Evolutionary conservation across 2,329 filamentous ascomycete genomes (phyloP), one percentile per base, ranked within the genome.

Genomic region (Aspergillus neoniger): DNA sequence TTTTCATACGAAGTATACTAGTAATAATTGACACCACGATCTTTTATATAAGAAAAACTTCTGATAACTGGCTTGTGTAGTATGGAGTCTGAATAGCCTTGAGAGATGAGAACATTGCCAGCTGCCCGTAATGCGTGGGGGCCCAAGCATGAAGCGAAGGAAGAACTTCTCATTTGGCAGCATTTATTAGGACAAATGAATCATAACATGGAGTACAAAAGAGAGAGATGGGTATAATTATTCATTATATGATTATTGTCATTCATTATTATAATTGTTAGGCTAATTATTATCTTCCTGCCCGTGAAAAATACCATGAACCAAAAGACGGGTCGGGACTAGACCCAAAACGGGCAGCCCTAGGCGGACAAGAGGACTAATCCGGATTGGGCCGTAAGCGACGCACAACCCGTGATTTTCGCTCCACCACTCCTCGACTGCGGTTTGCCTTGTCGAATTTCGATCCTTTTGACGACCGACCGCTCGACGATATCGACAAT

Each of bases 371-470:
- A 36, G 32, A 36, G 55, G 70, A 69, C 74, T 77, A 77, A 74
- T 62, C 75, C 73, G 25, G 41, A 76, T 71, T 55, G 38, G 70
- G 64, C 56, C 60, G 68, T 79, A 77, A 79, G 76, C 77, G 76
- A 78, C 75, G 75, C 76, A 78, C 76, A 77, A 77, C 73, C 73
- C 72, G 74, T 72, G 74, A 73, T 74, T 76, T 68, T 76, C 74
- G 74, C 72, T 77, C 72, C 74, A 76, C 74, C 70, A 71, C 68
- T 62, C 67, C 66, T 69, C 70, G 62, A 63, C 65, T 62, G 66
- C 67, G 64, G 60, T 60, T 60, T 62, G 58, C 66, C 61, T 66
- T 59, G 65, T 66, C 66, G 75, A 76, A 71, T 75, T 77, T 76
- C 73, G 72, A 74, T 73, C 72, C 69, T 74, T 69, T 72, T 68